Percentiles rank a stretch among this genome's conserved stretches.
phyloP scores from a whole-genome alignment of 352 stramenopile genomes.

The Phytophthora constricta region DNA sequence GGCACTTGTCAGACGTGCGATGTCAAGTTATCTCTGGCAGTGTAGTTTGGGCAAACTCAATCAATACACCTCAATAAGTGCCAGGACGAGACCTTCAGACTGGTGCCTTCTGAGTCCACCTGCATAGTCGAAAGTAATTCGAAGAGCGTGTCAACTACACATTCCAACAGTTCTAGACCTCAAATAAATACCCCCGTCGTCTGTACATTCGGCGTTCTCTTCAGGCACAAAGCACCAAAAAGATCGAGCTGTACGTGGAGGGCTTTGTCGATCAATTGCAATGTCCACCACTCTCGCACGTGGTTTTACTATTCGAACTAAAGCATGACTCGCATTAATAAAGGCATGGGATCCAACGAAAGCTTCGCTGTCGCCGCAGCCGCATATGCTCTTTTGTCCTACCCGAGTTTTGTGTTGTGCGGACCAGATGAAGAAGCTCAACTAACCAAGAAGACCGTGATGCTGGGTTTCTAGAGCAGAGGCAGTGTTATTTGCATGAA shows the following conservation, averaged over 20 bases:
- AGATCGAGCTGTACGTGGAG: constrained; percentile 50
- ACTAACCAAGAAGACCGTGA: constrained; percentile 32
- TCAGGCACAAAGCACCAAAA: constrained; percentile 40
- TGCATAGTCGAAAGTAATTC: too few relatives aligned
- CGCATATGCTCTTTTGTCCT: constrained; percentile 37
- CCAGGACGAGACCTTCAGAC: too few relatives aligned
- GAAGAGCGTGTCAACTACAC: too few relatives aligned
- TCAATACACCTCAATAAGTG: too few relatives aligned
- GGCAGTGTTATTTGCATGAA: constrained; percentile 29
- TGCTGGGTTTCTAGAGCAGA: constrained; percentile 17
- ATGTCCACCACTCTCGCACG: too few relatives aligned
- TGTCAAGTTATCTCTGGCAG: too few relatives aligned
- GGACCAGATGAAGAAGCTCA: constrained; percentile 52
- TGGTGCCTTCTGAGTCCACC: too few relatives aligned
- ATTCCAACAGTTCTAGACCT: constrained; percentile 44
- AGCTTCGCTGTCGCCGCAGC: constrained; percentile 23
- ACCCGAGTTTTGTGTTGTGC: constrained; percentile 26
- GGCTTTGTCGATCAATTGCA: constrained; percentile 38
- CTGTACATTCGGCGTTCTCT: constrained; percentile 48
- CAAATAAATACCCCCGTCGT: constrained; percentile 38
- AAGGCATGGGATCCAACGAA: too few relatives aligned
- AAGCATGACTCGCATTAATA: too few relatives aligned
- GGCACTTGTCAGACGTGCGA: too few relatives aligned
- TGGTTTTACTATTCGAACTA: too few relatives aligned
- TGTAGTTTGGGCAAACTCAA: too few relatives aligned